phyloP scores from a whole-genome alignment of 306 rosid genomes.

The Dalbergia cochinchinensis region DNA sequence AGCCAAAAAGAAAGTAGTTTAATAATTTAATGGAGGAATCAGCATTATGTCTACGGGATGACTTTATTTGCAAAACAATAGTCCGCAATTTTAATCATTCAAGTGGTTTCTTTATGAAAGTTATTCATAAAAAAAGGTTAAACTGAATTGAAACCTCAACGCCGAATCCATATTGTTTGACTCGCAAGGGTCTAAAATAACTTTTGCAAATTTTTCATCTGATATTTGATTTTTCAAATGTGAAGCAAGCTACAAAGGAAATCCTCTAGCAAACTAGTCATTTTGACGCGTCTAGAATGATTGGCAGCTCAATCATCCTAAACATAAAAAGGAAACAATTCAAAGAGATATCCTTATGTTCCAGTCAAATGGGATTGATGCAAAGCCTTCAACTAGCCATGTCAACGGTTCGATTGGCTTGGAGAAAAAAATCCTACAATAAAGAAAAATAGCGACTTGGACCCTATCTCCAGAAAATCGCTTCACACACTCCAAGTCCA shows the following conservation, averaged over 20 bases:
- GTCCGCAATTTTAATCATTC: too few relatives aligned
- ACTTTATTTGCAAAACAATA: too few relatives aligned
- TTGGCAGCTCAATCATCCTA: slow-evolving; percentile 24
- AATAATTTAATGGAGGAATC: too few relatives aligned
- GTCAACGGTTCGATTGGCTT: slow-evolving; percentile 43
- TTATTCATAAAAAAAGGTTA: too few relatives aligned
- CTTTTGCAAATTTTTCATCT: neutral
- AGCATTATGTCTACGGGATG: neutral
- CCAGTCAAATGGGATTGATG: slow-evolving; percentile 51
- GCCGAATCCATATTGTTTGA: neutral
- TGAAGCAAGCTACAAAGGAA: neutral
- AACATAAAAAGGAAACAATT: slow-evolving; percentile 13
- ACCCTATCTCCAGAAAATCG: slow-evolving; percentile 36
- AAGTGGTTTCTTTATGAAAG: neutral
- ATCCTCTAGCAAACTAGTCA: neutral
- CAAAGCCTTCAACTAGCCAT: slow-evolving; percentile 36
- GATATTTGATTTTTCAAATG: neutral
- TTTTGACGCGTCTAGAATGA: neutral
- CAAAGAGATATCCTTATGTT: slow-evolving; percentile 39
- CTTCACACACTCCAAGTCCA: slow-evolving; percentile 32
- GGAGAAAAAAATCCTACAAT: slow-evolving; percentile 50
- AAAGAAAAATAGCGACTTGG: slow-evolving; percentile 29
- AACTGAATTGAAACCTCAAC: too few relatives aligned
- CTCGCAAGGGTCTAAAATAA: neutral
- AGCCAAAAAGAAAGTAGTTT: too few relatives aligned